A percentile compares a stretch with the other conserved stretches of the same genome.
These are phyloP conservation scores for Macrocybe gigantea DNA, from an alignment of 768 basidiomycete genomes.

Conservation along the genomic window DNA sequence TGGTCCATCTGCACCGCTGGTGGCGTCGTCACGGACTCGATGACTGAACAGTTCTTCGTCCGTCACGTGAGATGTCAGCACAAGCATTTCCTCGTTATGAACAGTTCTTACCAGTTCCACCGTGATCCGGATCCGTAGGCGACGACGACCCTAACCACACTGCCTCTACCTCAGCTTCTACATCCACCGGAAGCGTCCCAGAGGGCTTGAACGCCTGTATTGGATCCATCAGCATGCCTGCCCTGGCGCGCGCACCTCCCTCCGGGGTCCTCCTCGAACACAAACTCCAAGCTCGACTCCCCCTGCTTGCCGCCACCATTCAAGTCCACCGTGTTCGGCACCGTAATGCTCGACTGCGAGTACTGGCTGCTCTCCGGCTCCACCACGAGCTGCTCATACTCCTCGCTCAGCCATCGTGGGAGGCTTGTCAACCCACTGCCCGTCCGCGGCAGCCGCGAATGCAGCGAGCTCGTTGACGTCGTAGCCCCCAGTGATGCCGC, in stretches of 20 bases:
- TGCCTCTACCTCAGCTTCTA: slow-evolving; percentile 14
- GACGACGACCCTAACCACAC: slow-evolving; percentile 34
- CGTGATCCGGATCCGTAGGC: slow-evolving; percentile 30
- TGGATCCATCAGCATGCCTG: slow-evolving; percentile 10
- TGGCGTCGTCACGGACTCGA: slow-evolving; percentile 48
- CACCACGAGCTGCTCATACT: too few relatives aligned
- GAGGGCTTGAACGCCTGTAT: slow-evolving; percentile 32
- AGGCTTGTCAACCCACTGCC: too few relatives aligned
- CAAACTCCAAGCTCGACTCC: too few relatives aligned
- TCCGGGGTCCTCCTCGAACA: neutral
- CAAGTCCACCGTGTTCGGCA: slow-evolving; percentile 5
- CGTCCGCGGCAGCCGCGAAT: slow-evolving; percentile 1
- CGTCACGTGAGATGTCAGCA: neutral
- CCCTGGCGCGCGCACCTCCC: slow-evolving; percentile 14
- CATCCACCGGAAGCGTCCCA: slow-evolving; percentile 41
- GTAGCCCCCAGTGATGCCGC: slow-evolving; percentile 10
- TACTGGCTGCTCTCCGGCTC: slow-evolving; percentile 14
- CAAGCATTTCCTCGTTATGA: neutral
- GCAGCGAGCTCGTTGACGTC: slow-evolving; percentile 11
- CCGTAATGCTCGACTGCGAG: neutral
- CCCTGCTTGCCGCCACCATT: too few relatives aligned
- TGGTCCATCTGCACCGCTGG: slow-evolving; percentile 30
- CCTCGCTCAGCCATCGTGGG: too few relatives aligned
- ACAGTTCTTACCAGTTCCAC: slow-evolving; percentile 32
- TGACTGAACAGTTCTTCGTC: slow-evolving; percentile 39